Evolutionary conservation across 805 yeast genomes (phyloP).

Genomic region (Pichia phayaonensis): DNA sequence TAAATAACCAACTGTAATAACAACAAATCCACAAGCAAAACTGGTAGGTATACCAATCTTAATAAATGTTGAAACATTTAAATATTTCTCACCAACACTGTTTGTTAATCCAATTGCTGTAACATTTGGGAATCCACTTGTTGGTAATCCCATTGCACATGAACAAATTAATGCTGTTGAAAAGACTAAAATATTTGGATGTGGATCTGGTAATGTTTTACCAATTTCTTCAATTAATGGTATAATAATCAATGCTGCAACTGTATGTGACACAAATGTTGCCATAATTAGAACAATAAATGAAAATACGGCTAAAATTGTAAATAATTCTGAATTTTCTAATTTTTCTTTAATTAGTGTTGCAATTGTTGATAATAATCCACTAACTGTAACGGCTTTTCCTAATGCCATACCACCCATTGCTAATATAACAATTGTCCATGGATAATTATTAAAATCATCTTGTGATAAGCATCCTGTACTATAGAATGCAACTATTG

Average conservation of each 20-base stretch:
- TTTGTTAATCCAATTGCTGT: conserved; percentile 94
- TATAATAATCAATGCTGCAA: conserved; percentile 87
- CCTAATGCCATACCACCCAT: conserved; percentile 98
- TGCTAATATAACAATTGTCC: conserved; percentile 93
- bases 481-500: conserved; percentile 87
- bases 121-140: conserved; percentile 96
- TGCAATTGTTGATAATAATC: conserved; percentile 76
- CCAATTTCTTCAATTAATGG: conserved; percentile 92
- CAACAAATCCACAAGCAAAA: conserved; percentile 59
- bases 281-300: conserved; percentile 76
- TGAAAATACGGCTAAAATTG: conserved; percentile 74
- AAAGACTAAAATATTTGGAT: conserved; percentile 75
- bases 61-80: conserved; percentile 80
- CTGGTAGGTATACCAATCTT: conserved; percentile 89
- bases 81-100: conserved; percentile 83
- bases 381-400: conserved; percentile 89
- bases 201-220: conserved; percentile 63
- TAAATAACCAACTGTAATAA: conserved; percentile 73
- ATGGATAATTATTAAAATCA: conserved; percentile 90
- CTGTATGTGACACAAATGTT: conserved; percentile 94
- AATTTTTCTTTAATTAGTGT: conserved; percentile 54
- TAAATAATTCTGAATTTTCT: conserved; percentile 60
- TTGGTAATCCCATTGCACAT: conserved; percentile 95
- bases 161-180: conserved; percentile 67
- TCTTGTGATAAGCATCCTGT: conserved; percentile 80